phyloP scores from a whole-genome alignment of 1,284 basidiomycete genomes.

The Cryptococcus sp. region DNA sequence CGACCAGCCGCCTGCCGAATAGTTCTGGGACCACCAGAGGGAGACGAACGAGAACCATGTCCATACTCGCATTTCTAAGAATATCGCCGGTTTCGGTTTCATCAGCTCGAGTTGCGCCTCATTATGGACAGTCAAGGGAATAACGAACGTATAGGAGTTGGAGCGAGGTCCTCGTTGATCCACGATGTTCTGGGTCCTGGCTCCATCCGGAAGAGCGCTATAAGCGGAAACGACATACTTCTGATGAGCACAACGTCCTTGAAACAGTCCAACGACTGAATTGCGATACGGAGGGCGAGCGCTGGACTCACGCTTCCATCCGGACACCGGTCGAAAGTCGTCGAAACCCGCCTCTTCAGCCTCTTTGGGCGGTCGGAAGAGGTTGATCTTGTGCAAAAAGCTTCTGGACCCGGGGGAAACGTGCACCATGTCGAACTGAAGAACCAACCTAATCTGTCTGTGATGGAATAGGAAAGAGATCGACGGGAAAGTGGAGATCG shows the following conservation, averaged over 20 bases:
- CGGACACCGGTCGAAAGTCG: slow-evolving; percentile 5
- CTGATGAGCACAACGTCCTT: too few species aligned
- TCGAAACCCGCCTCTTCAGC: slow-evolving; percentile 4
- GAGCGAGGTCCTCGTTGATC: slow-evolving; percentile 18
- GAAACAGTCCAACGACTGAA: too few species aligned
- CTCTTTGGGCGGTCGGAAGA: slow-evolving; percentile 5
- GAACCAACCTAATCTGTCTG: too few species aligned
- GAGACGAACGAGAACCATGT: slow-evolving; percentile 16
- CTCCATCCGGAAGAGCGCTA: slow-evolving; percentile 10
- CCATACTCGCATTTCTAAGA: slow-evolving; percentile 12
- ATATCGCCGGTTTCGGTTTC: too few species aligned
- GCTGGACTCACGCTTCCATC: slow-evolving; percentile 4
- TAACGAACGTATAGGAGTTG: background rate
- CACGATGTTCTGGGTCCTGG: slow-evolving; percentile 10
- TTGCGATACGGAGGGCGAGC: too few species aligned
- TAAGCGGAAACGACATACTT: too few species aligned
- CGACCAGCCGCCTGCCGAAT: slow-evolving; percentile 10
- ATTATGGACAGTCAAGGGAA: background rate
- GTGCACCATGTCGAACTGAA: background rate
- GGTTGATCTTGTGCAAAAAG: slow-evolving; percentile 4
- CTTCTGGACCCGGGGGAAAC: background rate
- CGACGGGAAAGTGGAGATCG: too few species aligned
- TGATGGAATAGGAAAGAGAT: too few species aligned
- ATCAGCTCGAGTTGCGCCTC: background rate
- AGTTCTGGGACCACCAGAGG: slow-evolving; percentile 17